Conservation (phyloP, 208 protist species). For the Angomonas deanei region DNA sequence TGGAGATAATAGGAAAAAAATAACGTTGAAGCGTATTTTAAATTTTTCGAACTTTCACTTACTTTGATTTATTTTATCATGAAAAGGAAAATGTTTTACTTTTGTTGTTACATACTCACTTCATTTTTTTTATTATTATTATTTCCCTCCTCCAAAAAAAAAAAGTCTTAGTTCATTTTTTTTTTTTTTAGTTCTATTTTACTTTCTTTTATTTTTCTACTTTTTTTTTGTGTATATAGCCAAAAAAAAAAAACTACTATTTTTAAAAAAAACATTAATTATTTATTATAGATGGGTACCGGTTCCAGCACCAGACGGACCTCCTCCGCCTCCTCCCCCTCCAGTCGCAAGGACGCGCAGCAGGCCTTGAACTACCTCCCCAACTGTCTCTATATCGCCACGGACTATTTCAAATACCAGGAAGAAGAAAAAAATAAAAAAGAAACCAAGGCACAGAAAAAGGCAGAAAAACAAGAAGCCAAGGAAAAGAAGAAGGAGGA, state of each 20-base stretch:
- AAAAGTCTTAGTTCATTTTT: not conserved
- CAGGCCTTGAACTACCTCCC: not conserved
- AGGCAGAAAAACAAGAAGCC: not conserved
- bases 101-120: not conserved
- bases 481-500: not conserved
- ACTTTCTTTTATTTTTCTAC: not conserved
- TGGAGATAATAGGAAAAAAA: no score
- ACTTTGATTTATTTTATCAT: no score
- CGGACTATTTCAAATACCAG: not conserved
- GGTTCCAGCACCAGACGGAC: not conserved
- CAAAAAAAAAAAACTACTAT: not conserved
- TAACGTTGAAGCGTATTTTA: no score
- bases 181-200: not conserved
- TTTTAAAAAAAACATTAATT: not conserved
- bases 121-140: not conserved
- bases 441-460: not conserved
- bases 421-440: no score
- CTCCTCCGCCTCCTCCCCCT: not conserved
- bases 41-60: no score
- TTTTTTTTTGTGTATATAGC: not conserved
- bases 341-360: not conserved
- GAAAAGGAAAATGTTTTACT: no score
- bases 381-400: slow-evolving; percentile 1
- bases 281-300: not conserved
- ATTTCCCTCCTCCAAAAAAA: not conserved